Base-by-base conservation (phyloP, 768 basidiomycete species). In the Calocybe cyanea region DNA sequence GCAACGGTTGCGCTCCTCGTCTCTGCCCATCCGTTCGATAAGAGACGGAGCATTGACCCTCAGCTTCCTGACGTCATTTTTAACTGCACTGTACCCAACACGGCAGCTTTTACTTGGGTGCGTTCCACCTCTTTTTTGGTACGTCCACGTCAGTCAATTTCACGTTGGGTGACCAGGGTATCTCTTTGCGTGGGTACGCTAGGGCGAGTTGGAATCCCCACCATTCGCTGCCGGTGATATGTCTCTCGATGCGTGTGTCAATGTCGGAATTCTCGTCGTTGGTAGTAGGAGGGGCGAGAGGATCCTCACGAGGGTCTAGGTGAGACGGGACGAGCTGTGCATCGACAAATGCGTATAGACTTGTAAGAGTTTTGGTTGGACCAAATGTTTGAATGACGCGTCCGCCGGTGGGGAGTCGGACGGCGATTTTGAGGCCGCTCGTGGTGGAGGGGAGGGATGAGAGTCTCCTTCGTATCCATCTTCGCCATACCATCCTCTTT, bases 271-370 rank as follows among this genome's bases (percentile, higher is more conserved):
- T 46, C 25, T 51, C 38, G 70, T 6, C 63, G 20, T 66, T 64
- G 6, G 52, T 72, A 6, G 61, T 63, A 4, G 79, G 75, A 0
- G 77, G 65, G 0, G 60, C 56, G 1, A 51, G 46, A 0, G 77
- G 76, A 52, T 81, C 78, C 3, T 64, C 67, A 2, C 63, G 63
- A 1, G 66, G 53, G 10, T 57, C 48, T 39, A 68, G 49, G 17
- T 68, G 57, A 5, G 66, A 41, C 0, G 82, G 78, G 20, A 80
- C 67, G 42, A 78, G 68, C 21, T 80, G 73, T 20, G 74, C 63
- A 52, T 90, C 92, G 41, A 87, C 85, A 52, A 78, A 84, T 3
- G 81, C 78, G 57, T 89, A 93, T 1, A 94, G 71, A 14, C 73
- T 65, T 1, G 81, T 83, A 31, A 92, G 59, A 2, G 73, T 71